Conservation (phyloP, 345 rosid genomes). For the Euphorbia tirucalli region DNA sequence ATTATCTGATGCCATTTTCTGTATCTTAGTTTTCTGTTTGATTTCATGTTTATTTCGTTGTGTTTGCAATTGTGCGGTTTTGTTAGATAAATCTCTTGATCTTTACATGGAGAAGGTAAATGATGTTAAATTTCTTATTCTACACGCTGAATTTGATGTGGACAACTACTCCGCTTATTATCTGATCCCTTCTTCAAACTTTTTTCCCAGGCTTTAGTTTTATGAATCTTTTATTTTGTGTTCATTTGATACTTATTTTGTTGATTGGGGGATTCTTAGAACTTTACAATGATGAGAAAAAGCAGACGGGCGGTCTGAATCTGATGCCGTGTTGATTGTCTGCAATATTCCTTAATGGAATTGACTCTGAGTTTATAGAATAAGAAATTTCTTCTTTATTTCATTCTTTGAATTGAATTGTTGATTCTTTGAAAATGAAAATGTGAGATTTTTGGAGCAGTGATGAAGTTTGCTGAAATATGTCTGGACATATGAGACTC, state of each 20-base stretch:
- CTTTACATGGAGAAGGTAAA: constrained; percentile 29
- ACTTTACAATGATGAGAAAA: constrained; percentile 55
- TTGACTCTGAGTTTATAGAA: constrained; percentile 48
- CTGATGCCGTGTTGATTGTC: constrained; percentile 91
- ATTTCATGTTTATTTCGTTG: background rate
- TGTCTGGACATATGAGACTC: constrained; percentile 66
- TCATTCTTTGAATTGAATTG: background rate
- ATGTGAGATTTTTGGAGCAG: too few species aligned
- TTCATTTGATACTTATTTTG: background rate
- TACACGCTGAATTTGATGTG: constrained; percentile 53
- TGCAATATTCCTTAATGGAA: constrained; percentile 47
- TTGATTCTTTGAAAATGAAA: too few species aligned
- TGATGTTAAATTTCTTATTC: constrained; percentile 51
- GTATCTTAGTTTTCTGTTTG: background rate
- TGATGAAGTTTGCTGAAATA: constrained; percentile 53
- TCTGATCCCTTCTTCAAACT: constrained; percentile 46
- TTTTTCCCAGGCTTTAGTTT: background rate
- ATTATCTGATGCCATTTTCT: constrained; percentile 50
- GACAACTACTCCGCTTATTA: constrained; percentile 47
- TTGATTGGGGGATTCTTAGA: background rate
- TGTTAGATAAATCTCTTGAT: background rate
- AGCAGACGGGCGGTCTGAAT: constrained; percentile 95
- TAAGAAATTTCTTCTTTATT: too few species aligned
- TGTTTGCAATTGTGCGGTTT: too few species aligned
- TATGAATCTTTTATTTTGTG: background rate